Base-by-base conservation (phyloP, 208 protist genomes). In the Crithidia sp. region DNA sequence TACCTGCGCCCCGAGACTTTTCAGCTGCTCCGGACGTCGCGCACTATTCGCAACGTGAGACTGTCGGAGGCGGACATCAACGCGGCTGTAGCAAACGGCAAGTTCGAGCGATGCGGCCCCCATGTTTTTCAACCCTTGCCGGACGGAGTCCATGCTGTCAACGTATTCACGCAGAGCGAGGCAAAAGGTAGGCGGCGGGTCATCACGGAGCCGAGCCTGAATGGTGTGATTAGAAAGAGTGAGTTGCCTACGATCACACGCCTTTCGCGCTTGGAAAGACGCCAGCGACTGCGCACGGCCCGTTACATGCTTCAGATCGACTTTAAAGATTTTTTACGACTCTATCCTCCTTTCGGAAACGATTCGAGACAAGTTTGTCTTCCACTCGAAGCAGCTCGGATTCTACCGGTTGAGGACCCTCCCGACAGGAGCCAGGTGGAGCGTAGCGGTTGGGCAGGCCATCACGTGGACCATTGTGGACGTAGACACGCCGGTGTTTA, bases 381-480 rank as follows among this genome's bases (percentile, higher is more conserved):
- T 36, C 45, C 16, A 9, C 5, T 14, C 4, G 12, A 6, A 40
- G 16, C 52, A 50, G 65, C 53, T 12, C n/a, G 36, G 52, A 10
- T 43, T 44, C 28, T 60, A 2, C 17, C 28, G 16, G 50, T 49
- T 60, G 39, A 13, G 14, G 7, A 70, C 37, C 4, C n/a, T 50
- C 28, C 41, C 64, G n/a, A 62, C 16, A 40, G 66, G 40, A 44
- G 28, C 7, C n/a, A 10, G 17, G 36, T 77, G 64, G 43, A 71
- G 17, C 39, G 68, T 52, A 37, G 52, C 41, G 37, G 37, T 40
- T 14, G 52, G 52, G 9, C 65, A 68, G 8, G 9, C 28, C 3
- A 50, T 70, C 9, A 49, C 37, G 52, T 36, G 52, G 52, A 14
- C 53, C 16, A 39, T 70, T 2, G 53, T 49, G 52, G 65, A 7